Evolutionary conservation across 352 stramenopile genomes (phyloP).

Genomic region (Phytophthora fragariae): DNA sequence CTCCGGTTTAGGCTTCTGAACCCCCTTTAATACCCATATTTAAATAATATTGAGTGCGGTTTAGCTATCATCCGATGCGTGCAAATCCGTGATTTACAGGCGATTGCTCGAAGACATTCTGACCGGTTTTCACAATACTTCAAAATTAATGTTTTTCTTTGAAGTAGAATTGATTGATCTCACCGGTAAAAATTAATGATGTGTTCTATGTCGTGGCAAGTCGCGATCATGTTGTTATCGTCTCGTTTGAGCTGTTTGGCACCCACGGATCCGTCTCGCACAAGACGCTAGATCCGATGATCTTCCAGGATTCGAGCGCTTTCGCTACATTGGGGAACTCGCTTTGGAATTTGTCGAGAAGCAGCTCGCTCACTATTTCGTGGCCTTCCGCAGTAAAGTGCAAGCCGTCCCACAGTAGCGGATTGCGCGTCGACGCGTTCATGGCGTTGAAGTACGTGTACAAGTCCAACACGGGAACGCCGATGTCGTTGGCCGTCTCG

Average conservation of each 20-base stretch:
- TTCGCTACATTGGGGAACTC: slow-evolving; percentile 16
- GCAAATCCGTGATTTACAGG: too few relatives aligned
- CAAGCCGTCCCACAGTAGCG: slow-evolving; percentile 49
- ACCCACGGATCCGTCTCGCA: background rate
- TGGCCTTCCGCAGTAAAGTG: slow-evolving; percentile 60
- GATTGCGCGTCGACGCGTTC: slow-evolving; percentile 36
- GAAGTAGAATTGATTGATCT: too few relatives aligned
- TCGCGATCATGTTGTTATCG: background rate
- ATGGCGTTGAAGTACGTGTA: slow-evolving; percentile 55
- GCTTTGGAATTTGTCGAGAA: slow-evolving; percentile 33
- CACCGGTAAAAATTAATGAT: too few relatives aligned
- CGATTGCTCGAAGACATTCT: too few relatives aligned
- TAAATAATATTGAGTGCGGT: too few relatives aligned
- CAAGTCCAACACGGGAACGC: slow-evolving; percentile 49
- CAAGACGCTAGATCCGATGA: background rate
- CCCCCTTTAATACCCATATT: too few relatives aligned
- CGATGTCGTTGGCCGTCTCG: slow-evolving; percentile 25
- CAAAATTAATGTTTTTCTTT: too few relatives aligned
- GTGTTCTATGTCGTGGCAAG: too few relatives aligned
- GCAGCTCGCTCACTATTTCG: slow-evolving; percentile 41
- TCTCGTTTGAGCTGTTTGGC: background rate
- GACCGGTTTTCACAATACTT: too few relatives aligned
- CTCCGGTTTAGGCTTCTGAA: too few relatives aligned
- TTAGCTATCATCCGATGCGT: too few relatives aligned
- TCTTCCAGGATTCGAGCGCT: background rate